Base-by-base conservation (phyloP, 768 basidiomycete genomes). In the Sistotremastrum suecicum region DNA sequence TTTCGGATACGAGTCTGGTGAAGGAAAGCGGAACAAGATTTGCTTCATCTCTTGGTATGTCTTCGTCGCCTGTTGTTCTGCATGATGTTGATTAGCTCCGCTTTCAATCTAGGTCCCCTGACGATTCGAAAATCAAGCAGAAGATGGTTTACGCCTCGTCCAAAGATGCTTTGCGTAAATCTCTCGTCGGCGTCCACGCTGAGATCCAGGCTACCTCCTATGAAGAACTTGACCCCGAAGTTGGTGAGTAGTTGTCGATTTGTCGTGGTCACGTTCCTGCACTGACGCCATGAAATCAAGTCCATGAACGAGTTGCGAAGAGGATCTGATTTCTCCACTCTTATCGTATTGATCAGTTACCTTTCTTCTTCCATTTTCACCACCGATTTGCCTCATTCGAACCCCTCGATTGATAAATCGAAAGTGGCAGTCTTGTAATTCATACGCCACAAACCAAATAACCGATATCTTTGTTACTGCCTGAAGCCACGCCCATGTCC, bases 91-190 rank as follows among this genome's bases (percentile, higher is more conserved):
- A 44, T 48, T 50, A 38, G 49, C 47, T 37, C n/a, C 44, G 60
- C 37, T 34, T 32, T 46, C 35, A 50, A 42, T 36, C 31, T 29
- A 97, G 94, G 94, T 73, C 79, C 12, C 92, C 94, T 51, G 89
- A 92, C 56, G 64, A 61, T 38, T 80, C 89, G 37, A 84, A 76
- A 66, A 72, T 92, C 63, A 90, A 84, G 66, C 70, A 76, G 59
- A 97, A 92, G 80, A 97, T 97, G 91, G 55, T 95, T 54, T 83
- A 76, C 65, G 83, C 94, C 3, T 80, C 88, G 11, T 97, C 92
- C 44, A 81, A 77, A 58, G 84, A 89, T 30, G 80, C 80, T 4
- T 65, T 99, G 52, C 74, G 76, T 56, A 75, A 72, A 45, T 58
- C 73, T 33, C 72, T 98, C 31, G 75, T 74, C 29, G 94, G 91